Evolutionary conservation across 345 rosid genomes (phyloP), one percentile per base, ranked within the genome.

Genomic region (Hibiscus mutabilis): DNA sequence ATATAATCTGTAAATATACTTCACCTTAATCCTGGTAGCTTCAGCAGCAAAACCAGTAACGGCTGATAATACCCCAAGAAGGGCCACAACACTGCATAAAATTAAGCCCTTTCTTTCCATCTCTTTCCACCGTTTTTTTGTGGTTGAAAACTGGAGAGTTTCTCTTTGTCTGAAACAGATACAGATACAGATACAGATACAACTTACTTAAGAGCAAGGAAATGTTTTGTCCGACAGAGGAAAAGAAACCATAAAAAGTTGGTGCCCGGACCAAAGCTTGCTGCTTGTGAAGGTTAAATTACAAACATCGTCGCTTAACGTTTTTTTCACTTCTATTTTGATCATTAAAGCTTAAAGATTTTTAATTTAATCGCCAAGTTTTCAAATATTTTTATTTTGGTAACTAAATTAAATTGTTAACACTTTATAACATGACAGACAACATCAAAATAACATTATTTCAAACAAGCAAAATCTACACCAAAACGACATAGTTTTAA

Each of bases 1-100:
- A 37, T 47, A 10, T 63, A 8, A 27, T 47, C 2, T 35, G 5
- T 35, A 15, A 24, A 56, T 42, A 42, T 11, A 2, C 3, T 22
- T 61, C 27, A 94, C 98, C 96, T 90, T 92, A 65, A 94, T 84
- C 80, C 88, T 76, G n/a, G 97, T 90, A 70, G 84, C 95, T 75
- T 94, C 98, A 33, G 97, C 99, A 61, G 79, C 96, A 78, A 94
- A 91, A 74, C 97, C 97, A 73, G 97, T 82, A 70, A 83, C 84
- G 75, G 89, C 96, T 27, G 96, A 86, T 40, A 95, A 75, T 8
- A 90, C 58, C 53, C 92, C 99, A 68, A 95, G 73, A 51, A 92
- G 22, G 25, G 87, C 88, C 47, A 86, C 89, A 19, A 75, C 74
- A 61, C 83, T 11, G 71, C 92, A 90, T 56, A 92, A 15, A 65